Percentiles rank a stretch among this genome's conserved stretches.
phyloP scores from a whole-genome alignment of 192 early-diverging fungal species.

The Coemansia sp. region DNA sequence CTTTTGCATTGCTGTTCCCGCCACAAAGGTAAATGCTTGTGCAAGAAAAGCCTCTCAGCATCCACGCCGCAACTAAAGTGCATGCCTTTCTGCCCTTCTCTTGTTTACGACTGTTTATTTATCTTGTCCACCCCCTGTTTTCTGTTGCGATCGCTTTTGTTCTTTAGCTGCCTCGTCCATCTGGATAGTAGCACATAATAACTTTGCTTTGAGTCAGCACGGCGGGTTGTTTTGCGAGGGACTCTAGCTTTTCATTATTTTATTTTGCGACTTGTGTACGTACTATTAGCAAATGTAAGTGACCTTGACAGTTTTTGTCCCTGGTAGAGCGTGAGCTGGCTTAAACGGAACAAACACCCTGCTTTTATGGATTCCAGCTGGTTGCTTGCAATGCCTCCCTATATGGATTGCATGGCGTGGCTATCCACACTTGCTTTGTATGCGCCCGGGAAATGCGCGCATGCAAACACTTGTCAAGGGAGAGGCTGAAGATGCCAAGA shows the following conservation, averaged over 20 bases:
- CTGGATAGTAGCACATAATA: neutral
- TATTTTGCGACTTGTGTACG: neutral
- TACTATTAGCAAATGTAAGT: neutral
- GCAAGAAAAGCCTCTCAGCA: neutral
- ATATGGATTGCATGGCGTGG: neutral
- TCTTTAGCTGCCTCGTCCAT: neutral
- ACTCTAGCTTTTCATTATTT: neutral
- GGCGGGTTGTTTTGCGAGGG: neutral
- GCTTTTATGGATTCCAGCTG: neutral
- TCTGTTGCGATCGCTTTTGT: neutral
- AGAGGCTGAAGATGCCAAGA: slow-evolving; percentile 11
- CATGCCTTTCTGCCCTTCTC: neutral
- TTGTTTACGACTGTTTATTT: neutral
- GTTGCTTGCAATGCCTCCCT: neutral
- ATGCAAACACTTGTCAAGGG: slow-evolving; percentile 6
- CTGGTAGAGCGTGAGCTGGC: too few species aligned
- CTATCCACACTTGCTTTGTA: neutral
- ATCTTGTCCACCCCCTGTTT: neutral
- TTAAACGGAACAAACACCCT: neutral
- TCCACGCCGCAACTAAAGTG: neutral
- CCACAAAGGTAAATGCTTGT: neutral
- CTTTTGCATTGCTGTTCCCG: neutral
- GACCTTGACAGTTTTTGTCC: too few species aligned
- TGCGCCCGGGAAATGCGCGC: slow-evolving; percentile 1
- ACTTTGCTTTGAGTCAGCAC: neutral